Evolutionary conservation across 2,329 filamentous ascomycete species (phyloP).

Genomic region (Mycosphaerelloides madeirae): DNA sequence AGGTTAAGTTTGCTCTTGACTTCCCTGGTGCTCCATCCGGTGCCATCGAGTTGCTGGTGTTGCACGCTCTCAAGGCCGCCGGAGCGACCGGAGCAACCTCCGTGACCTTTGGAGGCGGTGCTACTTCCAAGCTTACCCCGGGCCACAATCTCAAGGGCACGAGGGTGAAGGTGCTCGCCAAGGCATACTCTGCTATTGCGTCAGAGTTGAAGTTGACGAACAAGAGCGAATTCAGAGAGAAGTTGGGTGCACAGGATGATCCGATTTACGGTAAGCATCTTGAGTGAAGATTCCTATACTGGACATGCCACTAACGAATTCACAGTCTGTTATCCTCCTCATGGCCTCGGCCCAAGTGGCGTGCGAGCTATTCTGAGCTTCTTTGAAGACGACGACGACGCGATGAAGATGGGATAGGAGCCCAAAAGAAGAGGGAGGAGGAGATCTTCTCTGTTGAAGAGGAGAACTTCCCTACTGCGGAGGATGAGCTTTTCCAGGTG

Average conservation of each 20-base stretch:
- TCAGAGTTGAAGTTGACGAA: conserved; percentile 76
- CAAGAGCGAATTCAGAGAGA: conserved; percentile 86
- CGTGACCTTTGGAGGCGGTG: conserved; percentile 85
- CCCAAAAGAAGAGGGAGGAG: conserved; percentile 2
- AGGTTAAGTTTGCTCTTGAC: conserved; percentile 94
- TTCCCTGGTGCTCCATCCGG: conserved; percentile 84
- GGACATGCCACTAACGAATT: conserved; percentile 6
- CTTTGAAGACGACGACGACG: conserved; percentile 64
- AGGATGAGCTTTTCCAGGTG: too few species aligned
- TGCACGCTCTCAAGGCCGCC: conserved; percentile 62
- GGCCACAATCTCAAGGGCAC: conserved; percentile 78
- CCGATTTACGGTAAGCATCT: conserved; percentile 57
- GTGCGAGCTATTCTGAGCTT: conserved; percentile 84
- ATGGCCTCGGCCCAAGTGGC: conserved; percentile 76
- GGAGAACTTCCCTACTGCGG: not conserved
- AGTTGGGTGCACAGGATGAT: conserved; percentile 80
- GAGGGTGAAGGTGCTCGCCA: conserved; percentile 73
- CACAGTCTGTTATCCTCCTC: conserved; percentile 75
- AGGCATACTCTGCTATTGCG: conserved; percentile 75
- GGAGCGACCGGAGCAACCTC: conserved; percentile 55
- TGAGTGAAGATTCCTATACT: not conserved
- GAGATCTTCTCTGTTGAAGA: too few species aligned
- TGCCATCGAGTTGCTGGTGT: conserved; percentile 78
- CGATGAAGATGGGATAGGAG: conserved; percentile 17
- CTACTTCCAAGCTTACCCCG: conserved; percentile 66